phyloP scores from a whole-genome alignment of 176 grass and related monocot genomes.

The Carex parvula region DNA sequence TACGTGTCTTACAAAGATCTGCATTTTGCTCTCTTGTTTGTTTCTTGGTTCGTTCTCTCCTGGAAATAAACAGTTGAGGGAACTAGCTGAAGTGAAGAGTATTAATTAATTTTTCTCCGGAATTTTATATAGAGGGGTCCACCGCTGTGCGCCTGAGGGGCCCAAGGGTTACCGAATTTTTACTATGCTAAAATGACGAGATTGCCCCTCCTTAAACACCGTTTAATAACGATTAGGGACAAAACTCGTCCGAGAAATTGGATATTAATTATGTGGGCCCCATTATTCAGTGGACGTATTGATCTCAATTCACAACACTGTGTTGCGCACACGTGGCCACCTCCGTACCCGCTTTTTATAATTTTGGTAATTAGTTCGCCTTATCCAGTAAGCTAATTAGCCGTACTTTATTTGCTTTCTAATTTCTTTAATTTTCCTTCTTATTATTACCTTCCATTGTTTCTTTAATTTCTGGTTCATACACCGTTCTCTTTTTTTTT shows the following conservation, averaged over 20 bases:
- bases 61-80: not conserved
- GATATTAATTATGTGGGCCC: not conserved
- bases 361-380: too few species aligned
- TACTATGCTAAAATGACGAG: not conserved
- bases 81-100: not conserved
- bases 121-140: constrained; percentile 7
- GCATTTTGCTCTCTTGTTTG: constrained; percentile 6
- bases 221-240: not conserved
- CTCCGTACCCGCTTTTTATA: too few species aligned
- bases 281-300: not conserved
- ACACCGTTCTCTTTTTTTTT: too few species aligned
- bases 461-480: too few species aligned
- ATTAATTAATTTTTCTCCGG: not conserved
- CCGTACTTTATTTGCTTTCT: too few species aligned
- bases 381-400: too few species aligned
- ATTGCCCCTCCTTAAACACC: not conserved
- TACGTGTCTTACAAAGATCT: constrained; percentile 71
- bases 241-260: too few species aligned
- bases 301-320: too few species aligned
- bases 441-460: too few species aligned
- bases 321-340: too few species aligned
- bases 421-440: too few species aligned
- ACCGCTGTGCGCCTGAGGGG: not conserved
- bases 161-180: not conserved
- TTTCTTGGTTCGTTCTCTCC: not conserved